Conservation (phyloP, 179 eudicot species). For the Gypsophila paniculata region DNA sequence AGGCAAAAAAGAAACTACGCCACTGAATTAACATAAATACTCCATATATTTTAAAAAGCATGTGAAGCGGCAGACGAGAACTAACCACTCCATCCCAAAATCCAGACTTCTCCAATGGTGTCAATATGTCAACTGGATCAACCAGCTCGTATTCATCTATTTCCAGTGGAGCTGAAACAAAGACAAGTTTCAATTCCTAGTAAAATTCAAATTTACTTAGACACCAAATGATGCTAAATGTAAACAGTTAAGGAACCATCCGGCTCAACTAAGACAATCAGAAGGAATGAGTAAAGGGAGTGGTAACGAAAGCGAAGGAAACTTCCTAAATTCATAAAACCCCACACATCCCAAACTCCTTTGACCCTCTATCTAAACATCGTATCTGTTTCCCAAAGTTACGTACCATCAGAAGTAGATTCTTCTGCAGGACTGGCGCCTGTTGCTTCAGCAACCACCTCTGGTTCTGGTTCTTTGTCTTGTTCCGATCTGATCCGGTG, state of each 20-base stretch:
- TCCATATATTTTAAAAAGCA: neutral
- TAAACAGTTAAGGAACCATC: neutral
- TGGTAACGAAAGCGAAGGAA: neutral
- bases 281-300: neutral
- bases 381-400: neutral
- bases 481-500: conserved; percentile 72
- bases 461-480: conserved; percentile 95
- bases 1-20: neutral
- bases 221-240: conserved; percentile 3
- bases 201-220: neutral
- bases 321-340: neutral
- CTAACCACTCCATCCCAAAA: conserved; percentile 99
- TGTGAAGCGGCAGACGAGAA: conserved; percentile 17
- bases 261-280: neutral
- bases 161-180: conserved; percentile 76
- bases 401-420: conserved; percentile 62
- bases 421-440: conserved; percentile 70
- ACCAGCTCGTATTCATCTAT: conserved; percentile 95
- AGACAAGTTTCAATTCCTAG: conserved; percentile 15
- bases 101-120: conserved; percentile 92
- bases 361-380: neutral
- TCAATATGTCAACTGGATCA: conserved; percentile 96
- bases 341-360: neutral
- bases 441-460: conserved; percentile 58
- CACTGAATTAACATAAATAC: neutral